Evolutionary conservation across 2,329 filamentous ascomycete genomes (phyloP), one percentile per base, ranked within the genome.

Genomic region (Cucurbitaria berberidis): DNA sequence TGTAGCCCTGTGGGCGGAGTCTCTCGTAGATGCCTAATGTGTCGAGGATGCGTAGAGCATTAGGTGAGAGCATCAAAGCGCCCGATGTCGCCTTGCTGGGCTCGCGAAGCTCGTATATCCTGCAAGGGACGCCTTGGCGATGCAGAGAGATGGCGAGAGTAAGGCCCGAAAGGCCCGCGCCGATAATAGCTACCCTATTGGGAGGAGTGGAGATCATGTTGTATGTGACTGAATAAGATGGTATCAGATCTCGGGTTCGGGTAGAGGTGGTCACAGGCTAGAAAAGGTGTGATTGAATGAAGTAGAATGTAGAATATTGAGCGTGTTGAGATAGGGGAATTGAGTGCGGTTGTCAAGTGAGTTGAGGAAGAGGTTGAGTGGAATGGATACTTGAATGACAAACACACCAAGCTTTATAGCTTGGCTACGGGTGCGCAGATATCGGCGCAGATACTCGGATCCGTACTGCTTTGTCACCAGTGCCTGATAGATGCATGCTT

Each of bases 91-190:
- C 38, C 22, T 47, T 34, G 19, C n/a, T n/a, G 6, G 60, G 58
- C 10, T 59, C 38, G 16, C 64, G 60, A 2, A 61, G 45, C 42
- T 67, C 64, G 49, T 60, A 65, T 45, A 67, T 70, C 2, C 73
- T 80, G 53, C 73, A 76, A 5, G 74, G 59, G 38, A 87, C 85
- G 35, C 74, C 73, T 50, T 82, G 75, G 26, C 79, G 73, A 51
- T 85, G 78, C 0, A 88, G 74, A 2, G 81, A 76, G 0, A 88
- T 75, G 0, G 83, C 83, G 0, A 87, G 76, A 1, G 79, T 76
- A 6, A 87, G 79, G 34, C 84, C 84, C 21, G 77, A 74, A 18
- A 81, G 74, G 22, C 80, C 80, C 3, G 78, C 77, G 16, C 80
- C 80, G 35, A 81, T 78, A 47, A 82, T 82, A 39, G 76, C 76